A percentile compares a stretch with the other conserved stretches of the same genome.
These are phyloP conservation scores for Stephania japonica DNA, from an alignment of 164 flowering plant genomes.

Conservation along the genomic window DNA sequence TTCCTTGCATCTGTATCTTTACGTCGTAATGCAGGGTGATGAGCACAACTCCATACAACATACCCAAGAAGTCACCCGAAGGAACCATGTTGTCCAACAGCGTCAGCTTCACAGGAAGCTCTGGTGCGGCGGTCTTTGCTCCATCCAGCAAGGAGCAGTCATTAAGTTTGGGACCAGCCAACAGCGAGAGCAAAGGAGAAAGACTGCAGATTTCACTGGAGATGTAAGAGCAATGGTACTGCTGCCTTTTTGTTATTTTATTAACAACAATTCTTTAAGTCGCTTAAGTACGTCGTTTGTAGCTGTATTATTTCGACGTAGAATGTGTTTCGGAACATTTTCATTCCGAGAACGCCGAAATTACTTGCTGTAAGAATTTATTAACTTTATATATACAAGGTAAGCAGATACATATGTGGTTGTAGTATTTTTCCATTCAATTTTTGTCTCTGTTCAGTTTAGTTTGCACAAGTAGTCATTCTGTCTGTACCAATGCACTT, in stretches of 20 bases:
- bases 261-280: constrained; percentile 9
- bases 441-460: background rate
- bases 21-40: constrained; percentile 29
- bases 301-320: constrained; percentile 2
- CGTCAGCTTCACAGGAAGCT: constrained; percentile 12
- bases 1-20: background rate
- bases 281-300: background rate
- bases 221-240: constrained; percentile 10
- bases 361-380: constrained; percentile 8
- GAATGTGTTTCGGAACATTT: constrained; percentile 15
- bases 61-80: constrained; percentile 27
- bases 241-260: background rate
- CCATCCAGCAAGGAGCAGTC: constrained; percentile 12
- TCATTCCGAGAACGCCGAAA: constrained; percentile 12
- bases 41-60: constrained; percentile 36
- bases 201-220: constrained; percentile 11
- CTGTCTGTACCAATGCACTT: background rate
- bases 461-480: background rate
- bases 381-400: constrained; percentile 5
- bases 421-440: background rate
- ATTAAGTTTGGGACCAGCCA: background rate
- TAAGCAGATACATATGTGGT: background rate
- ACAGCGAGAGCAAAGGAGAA: constrained; percentile 4
- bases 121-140: constrained; percentile 11
- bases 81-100: constrained; percentile 19